phyloP scores from a whole-genome alignment of 371 early-diverging fungal species.

The Lichtheimia ramosa region DNA sequence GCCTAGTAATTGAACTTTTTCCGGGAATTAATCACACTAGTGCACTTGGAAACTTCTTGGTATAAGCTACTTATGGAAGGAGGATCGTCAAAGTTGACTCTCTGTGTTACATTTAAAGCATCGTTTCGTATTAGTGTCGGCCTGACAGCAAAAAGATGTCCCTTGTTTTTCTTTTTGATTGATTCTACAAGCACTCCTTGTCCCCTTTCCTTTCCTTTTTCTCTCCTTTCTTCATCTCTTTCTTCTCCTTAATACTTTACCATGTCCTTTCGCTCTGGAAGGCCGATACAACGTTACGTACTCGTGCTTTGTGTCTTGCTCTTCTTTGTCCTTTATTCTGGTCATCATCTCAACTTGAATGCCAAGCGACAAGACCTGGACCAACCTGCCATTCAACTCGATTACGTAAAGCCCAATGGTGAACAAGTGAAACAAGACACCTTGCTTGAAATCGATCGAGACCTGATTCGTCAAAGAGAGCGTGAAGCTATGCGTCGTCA shows the following conservation, averaged over 20 bases:
- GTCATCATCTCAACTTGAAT: slow-evolving; percentile 12
- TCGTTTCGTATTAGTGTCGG: no score
- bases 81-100: slow-evolving; percentile 1
- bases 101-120: neutral
- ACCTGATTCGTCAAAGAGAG: slow-evolving; percentile 11
- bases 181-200: neutral
- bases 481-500: slow-evolving; percentile 7
- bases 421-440: slow-evolving; percentile 3
- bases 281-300: slow-evolving; percentile 18
- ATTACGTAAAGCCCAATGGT: slow-evolving; percentile 7
- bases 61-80: neutral
- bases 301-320: slow-evolving; percentile 15
- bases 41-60: no score
- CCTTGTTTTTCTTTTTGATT: neutral
- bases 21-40: no score
- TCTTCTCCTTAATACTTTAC: slow-evolving; percentile 1
- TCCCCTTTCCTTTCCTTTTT: slow-evolving; percentile 8
- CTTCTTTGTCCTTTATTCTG: slow-evolving; percentile 19
- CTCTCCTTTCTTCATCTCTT: slow-evolving; percentile 8
- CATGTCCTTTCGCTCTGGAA: slow-evolving; percentile 19
- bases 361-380: neutral
- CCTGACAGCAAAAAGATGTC: no score
- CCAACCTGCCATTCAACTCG: neutral
- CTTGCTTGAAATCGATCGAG: slow-evolving; percentile 13
- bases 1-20: no score